These are phyloP conservation scores for Hydnomerulius pinastri DNA, from an alignment of 768 basidiomycete species.

Conservation along the genomic window DNA sequence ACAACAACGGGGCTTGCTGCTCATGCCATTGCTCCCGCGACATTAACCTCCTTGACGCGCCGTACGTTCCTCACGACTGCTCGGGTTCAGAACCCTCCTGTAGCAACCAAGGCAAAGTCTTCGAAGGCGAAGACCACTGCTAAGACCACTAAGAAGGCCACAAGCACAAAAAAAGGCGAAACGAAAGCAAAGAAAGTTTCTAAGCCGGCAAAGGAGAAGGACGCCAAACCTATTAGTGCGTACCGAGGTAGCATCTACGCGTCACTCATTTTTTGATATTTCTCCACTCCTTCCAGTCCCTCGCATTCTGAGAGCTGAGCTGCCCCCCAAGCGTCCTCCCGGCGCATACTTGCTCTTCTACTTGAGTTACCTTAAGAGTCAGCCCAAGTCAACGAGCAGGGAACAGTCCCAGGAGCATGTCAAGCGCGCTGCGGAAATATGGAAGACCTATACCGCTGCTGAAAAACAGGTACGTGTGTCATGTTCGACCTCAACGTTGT, in stretches of 20 bases:
- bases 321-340: conserved; percentile 30
- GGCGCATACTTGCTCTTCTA: conserved; percentile 29
- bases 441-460: conserved; percentile 32
- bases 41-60: conserved; percentile 14
- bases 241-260: not conserved
- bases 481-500: no score
- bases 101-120: conserved; percentile 4
- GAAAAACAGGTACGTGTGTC: conserved; percentile 37
- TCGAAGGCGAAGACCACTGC: conserved; percentile 5
- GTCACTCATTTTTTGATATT: not conserved
- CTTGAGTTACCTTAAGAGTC: conserved; percentile 12
- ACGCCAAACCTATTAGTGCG: conserved; percentile 17
- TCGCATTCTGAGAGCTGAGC: conserved; percentile 14
- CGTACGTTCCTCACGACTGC: conserved; percentile 29
- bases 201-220: conserved; percentile 4
- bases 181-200: not conserved
- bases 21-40: not conserved
- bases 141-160: conserved; percentile 5
- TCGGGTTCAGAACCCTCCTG: conserved; percentile 11
- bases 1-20: not conserved
- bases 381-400: not conserved
- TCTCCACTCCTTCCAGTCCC: conserved; percentile 9
- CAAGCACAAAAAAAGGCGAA: conserved; percentile 10
- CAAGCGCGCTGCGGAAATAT: conserved; percentile 26
- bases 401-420: conserved; percentile 1